phyloP scores from a whole-genome alignment of 352 stramenopile species.

The Pythium brassicae region DNA sequence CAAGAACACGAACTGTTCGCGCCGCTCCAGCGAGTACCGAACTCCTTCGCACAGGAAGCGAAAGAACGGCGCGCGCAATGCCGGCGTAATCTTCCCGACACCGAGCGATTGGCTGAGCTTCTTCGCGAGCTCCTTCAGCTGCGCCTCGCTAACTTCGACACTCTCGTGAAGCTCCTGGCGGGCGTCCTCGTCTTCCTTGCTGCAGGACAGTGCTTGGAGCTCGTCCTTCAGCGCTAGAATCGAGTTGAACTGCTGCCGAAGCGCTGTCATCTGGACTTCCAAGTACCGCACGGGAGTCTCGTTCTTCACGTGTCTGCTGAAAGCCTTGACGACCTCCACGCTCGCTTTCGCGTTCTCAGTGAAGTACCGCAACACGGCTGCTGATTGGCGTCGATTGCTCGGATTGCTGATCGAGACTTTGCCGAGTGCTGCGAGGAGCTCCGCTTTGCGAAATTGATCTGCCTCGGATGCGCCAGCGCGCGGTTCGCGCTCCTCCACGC shows the following conservation, averaged over 20 bases:
- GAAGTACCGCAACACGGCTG: constrained; percentile 63
- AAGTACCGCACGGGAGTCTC: constrained; percentile 76
- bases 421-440: constrained; percentile 67
- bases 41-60: constrained; percentile 81
- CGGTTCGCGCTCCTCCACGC: constrained; percentile 22
- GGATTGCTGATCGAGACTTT: constrained; percentile 77
- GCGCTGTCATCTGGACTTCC: constrained; percentile 85
- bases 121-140: constrained; percentile 73
- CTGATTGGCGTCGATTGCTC: constrained; percentile 76
- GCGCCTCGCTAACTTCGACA: constrained; percentile 36
- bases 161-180: constrained; percentile 54
- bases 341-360: constrained; percentile 43
- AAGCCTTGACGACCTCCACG: constrained; percentile 74
- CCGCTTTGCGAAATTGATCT: constrained; percentile 43
- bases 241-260: constrained; percentile 63
- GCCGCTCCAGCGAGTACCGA: constrained; percentile 57
- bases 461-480: constrained; percentile 4
- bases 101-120: constrained; percentile 78
- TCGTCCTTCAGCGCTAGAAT: constrained; percentile 69
- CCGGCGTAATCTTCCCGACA: constrained; percentile 62
- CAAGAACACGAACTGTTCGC: constrained; percentile 64
- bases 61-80: constrained; percentile 71
- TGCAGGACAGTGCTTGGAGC: constrained; percentile 15
- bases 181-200: constrained; percentile 29
- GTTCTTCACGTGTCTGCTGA: constrained; percentile 73